Conservation (phyloP, 345 rosid genomes). For the Eucalyptus cloeziana region DNA sequence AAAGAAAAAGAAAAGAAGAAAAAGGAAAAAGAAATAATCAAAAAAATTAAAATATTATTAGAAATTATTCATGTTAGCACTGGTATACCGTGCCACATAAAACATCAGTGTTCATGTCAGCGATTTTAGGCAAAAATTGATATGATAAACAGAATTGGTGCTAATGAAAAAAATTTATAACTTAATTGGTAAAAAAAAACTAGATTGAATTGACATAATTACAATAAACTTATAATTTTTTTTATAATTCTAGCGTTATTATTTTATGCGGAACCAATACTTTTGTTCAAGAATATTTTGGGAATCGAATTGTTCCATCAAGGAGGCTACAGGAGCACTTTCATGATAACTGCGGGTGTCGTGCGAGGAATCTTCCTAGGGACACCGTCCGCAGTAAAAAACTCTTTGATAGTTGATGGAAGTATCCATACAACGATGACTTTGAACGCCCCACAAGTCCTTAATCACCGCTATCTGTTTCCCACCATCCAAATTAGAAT, state of each 20-base stretch:
- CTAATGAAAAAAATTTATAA: neutral
- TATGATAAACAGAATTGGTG: rapidly evolving
- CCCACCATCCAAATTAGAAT: neutral
- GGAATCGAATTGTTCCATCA: neutral
- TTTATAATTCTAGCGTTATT: no score
- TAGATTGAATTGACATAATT: neutral
- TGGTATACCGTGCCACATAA: rapidly evolving
- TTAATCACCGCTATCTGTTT: neutral
- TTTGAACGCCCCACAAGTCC: neutral
- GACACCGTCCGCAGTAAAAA: neutral
- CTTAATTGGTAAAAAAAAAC: neutral
- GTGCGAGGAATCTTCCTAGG: neutral
- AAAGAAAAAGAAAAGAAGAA: no score
- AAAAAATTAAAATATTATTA: neutral
- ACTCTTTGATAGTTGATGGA: neutral
- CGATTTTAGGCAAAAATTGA: neutral
- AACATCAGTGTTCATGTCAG: rapidly evolving
- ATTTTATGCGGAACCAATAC: no score
- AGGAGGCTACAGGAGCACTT: neutral
- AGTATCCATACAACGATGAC: neutral
- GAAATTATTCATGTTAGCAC: neutral
- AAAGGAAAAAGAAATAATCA: no score
- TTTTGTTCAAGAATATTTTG: neutral
- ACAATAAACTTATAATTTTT: rapidly evolving
- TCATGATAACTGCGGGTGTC: neutral